These are phyloP conservation scores for Helicostylum pulchrum DNA, from an alignment of 192 early-diverging fungal species.

Conservation along the genomic window DNA sequence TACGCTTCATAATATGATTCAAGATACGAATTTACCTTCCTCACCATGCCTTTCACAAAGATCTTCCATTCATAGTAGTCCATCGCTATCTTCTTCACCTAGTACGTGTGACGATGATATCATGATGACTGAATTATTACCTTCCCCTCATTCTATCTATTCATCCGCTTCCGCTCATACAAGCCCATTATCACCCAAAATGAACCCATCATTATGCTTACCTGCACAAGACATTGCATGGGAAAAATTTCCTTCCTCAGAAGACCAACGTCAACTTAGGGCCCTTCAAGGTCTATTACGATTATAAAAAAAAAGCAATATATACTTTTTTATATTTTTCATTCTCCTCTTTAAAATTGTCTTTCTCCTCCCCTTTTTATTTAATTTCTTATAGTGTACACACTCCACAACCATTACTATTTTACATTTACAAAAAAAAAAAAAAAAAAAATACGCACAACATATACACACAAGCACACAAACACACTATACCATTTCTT, in stretches of 20 bases:
- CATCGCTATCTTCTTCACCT: slow-evolving; percentile 38
- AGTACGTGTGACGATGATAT: slow-evolving; percentile 38
- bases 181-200: not conserved
- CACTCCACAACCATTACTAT: too few species aligned
- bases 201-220: not conserved
- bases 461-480: not conserved
- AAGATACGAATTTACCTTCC: slow-evolving; percentile 15
- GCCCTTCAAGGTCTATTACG: slow-evolving; percentile 27
- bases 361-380: not conserved
- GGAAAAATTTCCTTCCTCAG: slow-evolving; percentile 37
- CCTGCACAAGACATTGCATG: slow-evolving; percentile 39
- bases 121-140: slow-evolving; percentile 11
- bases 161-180: not conserved
- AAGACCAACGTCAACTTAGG: slow-evolving; percentile 40
- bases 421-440: too few species aligned
- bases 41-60: slow-evolving; percentile 8
- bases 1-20: slow-evolving; percentile 26
- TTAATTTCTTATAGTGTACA: too few species aligned
- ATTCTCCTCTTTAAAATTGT: slow-evolving; percentile 9
- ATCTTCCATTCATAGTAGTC: slow-evolving; percentile 19
- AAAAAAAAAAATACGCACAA: not conserved
- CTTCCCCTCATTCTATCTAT: slow-evolving; percentile 18
- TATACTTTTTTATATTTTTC: not conserved
- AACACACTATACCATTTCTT: not conserved
- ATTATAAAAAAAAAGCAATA: slow-evolving; percentile 19